These are phyloP conservation scores for Pulicaria dysenterica DNA, from an alignment of 129 eudicot species.

Conservation along the genomic window DNA sequence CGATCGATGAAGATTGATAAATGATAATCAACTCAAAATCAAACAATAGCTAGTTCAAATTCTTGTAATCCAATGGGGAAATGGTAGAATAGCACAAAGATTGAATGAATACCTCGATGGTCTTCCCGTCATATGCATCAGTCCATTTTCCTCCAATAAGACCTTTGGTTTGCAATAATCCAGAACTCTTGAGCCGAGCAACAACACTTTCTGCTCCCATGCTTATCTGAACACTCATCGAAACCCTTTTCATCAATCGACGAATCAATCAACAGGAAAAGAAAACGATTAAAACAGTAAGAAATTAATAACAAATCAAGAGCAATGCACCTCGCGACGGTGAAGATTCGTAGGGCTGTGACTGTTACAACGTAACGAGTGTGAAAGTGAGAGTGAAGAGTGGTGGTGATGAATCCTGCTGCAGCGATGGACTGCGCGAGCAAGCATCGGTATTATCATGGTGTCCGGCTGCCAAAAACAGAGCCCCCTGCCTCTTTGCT, in stretches of 20 bases:
- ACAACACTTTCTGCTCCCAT: constrained; percentile 57
- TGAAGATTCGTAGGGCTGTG: neutral
- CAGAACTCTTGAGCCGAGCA: constrained; percentile 60
- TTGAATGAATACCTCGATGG: constrained; percentile 57
- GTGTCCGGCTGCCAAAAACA: neutral
- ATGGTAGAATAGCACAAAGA: neutral
- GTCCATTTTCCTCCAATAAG: constrained; percentile 87
- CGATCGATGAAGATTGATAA: too few species aligned
- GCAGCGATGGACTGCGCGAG: constrained; percentile 20
- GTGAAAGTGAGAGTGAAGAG: constrained; percentile 25
- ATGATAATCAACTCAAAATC: neutral
- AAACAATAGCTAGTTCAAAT: neutral
- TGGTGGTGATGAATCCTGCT: neutral
- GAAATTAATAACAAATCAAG: neutral
- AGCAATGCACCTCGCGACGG: constrained; percentile 28
- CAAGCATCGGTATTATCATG: constrained; percentile 5
- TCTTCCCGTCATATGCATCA: constrained; percentile 82
- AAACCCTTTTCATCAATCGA: neutral
- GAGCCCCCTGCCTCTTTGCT: neutral
- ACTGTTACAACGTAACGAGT: constrained; percentile 18
- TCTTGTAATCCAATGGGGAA: too few species aligned
- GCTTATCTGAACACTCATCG: constrained; percentile 49
- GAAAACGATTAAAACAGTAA: neutral
- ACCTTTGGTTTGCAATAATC: constrained; percentile 61
- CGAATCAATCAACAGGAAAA: neutral